These are phyloP conservation scores for Acacia melanoxylon DNA, from an alignment of 306 rosid species.

Conservation along the genomic window DNA sequence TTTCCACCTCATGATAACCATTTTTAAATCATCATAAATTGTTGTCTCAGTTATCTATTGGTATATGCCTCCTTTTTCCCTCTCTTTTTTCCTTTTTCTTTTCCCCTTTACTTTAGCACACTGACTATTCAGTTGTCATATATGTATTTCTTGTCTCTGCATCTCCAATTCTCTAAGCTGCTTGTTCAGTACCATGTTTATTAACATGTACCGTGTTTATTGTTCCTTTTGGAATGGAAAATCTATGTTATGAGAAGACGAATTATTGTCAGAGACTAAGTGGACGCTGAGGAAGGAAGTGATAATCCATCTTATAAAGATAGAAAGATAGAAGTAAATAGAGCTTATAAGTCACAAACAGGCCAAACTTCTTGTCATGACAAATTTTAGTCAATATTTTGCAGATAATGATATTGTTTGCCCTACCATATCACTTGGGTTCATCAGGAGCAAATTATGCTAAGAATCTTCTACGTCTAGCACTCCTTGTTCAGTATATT, in stretches of 20 bases:
- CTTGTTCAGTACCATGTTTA: slow-evolving; percentile 10
- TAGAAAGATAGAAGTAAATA: background rate
- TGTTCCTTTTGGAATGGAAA: background rate
- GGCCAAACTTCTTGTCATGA: slow-evolving; percentile 3
- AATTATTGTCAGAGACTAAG: background rate
- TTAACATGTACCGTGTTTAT: background rate
- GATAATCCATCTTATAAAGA: background rate
- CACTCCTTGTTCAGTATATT: slow-evolving; percentile 65
- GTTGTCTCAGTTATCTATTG: slow-evolving; percentile 10
- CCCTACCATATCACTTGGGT: slow-evolving; percentile 54
- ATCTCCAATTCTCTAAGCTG: background rate
- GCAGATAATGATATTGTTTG: slow-evolving; percentile 61
- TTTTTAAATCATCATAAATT: background rate
- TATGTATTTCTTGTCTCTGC: background rate
- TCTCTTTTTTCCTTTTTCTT: too few species aligned
- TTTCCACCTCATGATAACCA: background rate
- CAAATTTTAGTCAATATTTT: slow-evolving; percentile 23
- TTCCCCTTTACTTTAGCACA: background rate
- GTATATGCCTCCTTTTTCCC: background rate
- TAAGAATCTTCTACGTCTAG: slow-evolving; percentile 63
- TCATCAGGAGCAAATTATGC: slow-evolving; percentile 76
- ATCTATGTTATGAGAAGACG: background rate
- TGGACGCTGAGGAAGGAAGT: background rate
- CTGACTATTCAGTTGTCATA: background rate
- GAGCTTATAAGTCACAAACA: background rate